Evolutionary conservation across 257 asterid genomes (phyloP).

Genomic region (Solanum chmielewskii): DNA sequence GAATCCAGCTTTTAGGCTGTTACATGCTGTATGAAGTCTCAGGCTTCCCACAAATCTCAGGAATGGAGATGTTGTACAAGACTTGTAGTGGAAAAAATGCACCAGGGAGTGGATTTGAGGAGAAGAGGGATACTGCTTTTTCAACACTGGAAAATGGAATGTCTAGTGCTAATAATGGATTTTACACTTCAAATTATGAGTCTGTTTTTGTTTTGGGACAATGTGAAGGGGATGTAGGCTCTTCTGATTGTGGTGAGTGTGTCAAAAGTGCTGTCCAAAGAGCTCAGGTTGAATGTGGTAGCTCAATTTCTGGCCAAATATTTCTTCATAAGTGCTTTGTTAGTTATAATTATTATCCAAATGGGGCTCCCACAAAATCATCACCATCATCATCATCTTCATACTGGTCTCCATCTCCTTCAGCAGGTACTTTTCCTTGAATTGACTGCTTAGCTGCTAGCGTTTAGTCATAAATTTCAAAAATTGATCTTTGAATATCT

Average conservation of each 20-base stretch:
- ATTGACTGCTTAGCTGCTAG: background rate
- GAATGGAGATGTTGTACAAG: constrained; percentile 85
- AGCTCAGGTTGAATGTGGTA: constrained; percentile 97
- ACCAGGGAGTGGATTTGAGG: constrained; percentile 82
- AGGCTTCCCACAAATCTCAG: constrained; percentile 80
- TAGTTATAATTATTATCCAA: constrained; percentile 46
- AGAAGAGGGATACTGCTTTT: constrained; percentile 74
- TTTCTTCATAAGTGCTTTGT: constrained; percentile 81
- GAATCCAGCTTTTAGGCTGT: constrained; percentile 85
- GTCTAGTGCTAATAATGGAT: constrained; percentile 38
- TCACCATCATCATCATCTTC: constrained; percentile 62
- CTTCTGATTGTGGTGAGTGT: constrained; percentile 75
- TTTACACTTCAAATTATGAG: constrained; percentile 49
- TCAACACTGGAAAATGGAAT: constrained; percentile 54
- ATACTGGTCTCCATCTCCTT: constrained; percentile 30
- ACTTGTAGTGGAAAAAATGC: constrained; percentile 62
- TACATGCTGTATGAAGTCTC: constrained; percentile 82
- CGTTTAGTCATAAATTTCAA: background rate
- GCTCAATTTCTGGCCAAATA: constrained; percentile 75
- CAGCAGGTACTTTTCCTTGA: constrained; percentile 40
- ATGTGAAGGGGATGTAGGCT: constrained; percentile 89
- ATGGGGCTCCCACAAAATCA: constrained; percentile 61
- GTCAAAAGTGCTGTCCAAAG: constrained; percentile 81
- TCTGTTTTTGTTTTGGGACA: constrained; percentile 77
- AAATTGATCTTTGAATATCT: background rate